Conservation (phyloP, 257 asterid genomes). For the Penstemon eatonii region DNA sequence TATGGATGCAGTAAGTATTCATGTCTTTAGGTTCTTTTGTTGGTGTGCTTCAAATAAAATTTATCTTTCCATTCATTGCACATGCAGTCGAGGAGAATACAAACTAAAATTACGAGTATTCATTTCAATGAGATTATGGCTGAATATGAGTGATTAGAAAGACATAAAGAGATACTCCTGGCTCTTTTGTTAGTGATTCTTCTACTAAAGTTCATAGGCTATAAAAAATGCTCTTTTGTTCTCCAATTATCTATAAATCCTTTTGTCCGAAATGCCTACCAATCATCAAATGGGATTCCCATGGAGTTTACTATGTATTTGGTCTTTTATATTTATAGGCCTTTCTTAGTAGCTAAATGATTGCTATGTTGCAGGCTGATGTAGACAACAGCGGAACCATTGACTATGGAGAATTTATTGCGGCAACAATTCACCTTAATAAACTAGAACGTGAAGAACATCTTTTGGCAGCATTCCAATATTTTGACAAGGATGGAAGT, state of each 20-base stretch:
- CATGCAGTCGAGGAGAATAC: slow-evolving; percentile 1
- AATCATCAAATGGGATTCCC: not conserved
- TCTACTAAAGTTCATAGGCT: not conserved
- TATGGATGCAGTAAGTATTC: slow-evolving; percentile 76
- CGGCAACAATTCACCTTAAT: slow-evolving; percentile 80
- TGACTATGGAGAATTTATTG: slow-evolving; percentile 83
- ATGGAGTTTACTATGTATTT: not conserved
- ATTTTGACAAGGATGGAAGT: slow-evolving; percentile 85
- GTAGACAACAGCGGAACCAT: slow-evolving; percentile 86
- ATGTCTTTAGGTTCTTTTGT: slow-evolving; percentile 1
- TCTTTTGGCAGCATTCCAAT: slow-evolving; percentile 74
- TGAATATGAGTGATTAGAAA: not conserved
- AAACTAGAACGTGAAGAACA: slow-evolving; percentile 86
- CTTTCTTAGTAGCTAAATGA: slow-evolving; percentile 13
- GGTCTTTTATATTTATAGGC: not conserved
- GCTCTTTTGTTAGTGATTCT: not conserved
- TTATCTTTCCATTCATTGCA: slow-evolving; percentile 8
- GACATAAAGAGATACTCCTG: not conserved
- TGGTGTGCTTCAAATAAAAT: not conserved
- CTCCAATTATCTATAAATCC: not conserved
- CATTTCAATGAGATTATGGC: slow-evolving; percentile 7
- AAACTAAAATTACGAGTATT: not conserved
- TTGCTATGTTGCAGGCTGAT: slow-evolving; percentile 59
- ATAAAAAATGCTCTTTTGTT: slow-evolving; percentile 5
- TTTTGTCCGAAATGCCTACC: slow-evolving; percentile 6